Conservation (phyloP, 2,329 filamentous ascomycete genomes). For the Trichophyton simii region DNA sequence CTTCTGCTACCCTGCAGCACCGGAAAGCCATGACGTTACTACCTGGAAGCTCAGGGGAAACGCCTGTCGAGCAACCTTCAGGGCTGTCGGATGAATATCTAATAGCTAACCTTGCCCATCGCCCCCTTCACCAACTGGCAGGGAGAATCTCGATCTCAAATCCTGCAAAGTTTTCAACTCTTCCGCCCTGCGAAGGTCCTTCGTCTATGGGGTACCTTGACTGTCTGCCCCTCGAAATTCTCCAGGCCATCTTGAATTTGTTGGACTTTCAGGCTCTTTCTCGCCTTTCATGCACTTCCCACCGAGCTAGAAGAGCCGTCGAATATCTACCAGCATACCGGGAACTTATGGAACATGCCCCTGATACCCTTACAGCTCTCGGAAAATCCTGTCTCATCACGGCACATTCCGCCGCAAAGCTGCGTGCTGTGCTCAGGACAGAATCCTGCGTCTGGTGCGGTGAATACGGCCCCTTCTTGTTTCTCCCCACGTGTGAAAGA, state of each 20-base stretch:
- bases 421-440: constrained; percentile 17
- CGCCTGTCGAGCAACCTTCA: not conserved
- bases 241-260: constrained; percentile 19
- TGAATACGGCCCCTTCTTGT: constrained; percentile 22
- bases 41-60: not conserved
- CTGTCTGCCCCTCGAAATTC: constrained; percentile 14
- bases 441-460: constrained; percentile 20
- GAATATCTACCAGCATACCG: constrained; percentile 27
- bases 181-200: not conserved
- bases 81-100: not conserved
- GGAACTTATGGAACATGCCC: constrained; percentile 33
- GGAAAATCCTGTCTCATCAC: constrained; percentile 16
- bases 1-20: too few species aligned
- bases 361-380: constrained; percentile 18
- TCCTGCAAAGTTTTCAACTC: not conserved
- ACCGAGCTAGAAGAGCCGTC: constrained; percentile 18
- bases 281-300: constrained; percentile 20
- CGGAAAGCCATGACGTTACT: not conserved
- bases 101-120: not conserved
- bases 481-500: constrained; percentile 24
- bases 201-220: not conserved
- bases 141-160: not conserved
- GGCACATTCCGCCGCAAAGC: constrained; percentile 14
- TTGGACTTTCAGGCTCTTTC: constrained; percentile 18
- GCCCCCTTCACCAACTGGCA: not conserved